Evolutionary conservation across 1,284 basidiomycete genomes (phyloP).

Genomic region (Apiotrichum gamsii): DNA sequence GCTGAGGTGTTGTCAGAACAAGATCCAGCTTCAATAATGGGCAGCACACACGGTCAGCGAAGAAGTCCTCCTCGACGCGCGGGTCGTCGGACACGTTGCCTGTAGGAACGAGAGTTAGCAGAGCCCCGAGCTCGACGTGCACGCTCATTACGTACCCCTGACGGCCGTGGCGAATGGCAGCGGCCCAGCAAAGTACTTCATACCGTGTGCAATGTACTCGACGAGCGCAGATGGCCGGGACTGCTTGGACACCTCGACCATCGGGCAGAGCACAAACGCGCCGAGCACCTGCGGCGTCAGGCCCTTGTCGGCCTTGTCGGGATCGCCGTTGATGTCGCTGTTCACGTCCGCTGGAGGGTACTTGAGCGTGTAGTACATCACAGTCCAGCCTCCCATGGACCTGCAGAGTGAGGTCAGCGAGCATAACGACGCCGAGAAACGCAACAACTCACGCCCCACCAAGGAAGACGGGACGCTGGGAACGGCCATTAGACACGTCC

Average conservation of each 20-base stretch:
- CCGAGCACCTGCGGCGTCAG: constrained; percentile 35
- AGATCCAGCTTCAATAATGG: not conserved
- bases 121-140: no score
- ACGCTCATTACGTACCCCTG: constrained; percentile 28
- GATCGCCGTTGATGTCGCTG: constrained; percentile 12
- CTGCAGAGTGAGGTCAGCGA: constrained; percentile 13
- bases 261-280: constrained; percentile 48
- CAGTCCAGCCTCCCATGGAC: constrained; percentile 34
- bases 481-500: constrained; percentile 30
- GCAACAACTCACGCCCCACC: constrained; percentile 49
- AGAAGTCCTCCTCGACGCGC: constrained; percentile 48
- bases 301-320: constrained; percentile 3
- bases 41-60: constrained; percentile 41
- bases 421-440: no score
- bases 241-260: constrained; percentile 44
- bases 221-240: constrained; percentile 46
- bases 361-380: constrained; percentile 40
- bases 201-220: constrained; percentile 42
- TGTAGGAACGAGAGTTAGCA: constrained; percentile 23
- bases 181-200: constrained; percentile 47
- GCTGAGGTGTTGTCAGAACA: constrained; percentile 21
- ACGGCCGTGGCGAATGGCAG: constrained; percentile 49
- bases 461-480: constrained; percentile 46
- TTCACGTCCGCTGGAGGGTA: constrained; percentile 33
- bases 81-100: constrained; percentile 54